Percentiles rank a stretch among this genome's conserved stretches.
Conservation (phyloP, 2,329 filamentous ascomycete species). For the Metarhizium album region DNA sequence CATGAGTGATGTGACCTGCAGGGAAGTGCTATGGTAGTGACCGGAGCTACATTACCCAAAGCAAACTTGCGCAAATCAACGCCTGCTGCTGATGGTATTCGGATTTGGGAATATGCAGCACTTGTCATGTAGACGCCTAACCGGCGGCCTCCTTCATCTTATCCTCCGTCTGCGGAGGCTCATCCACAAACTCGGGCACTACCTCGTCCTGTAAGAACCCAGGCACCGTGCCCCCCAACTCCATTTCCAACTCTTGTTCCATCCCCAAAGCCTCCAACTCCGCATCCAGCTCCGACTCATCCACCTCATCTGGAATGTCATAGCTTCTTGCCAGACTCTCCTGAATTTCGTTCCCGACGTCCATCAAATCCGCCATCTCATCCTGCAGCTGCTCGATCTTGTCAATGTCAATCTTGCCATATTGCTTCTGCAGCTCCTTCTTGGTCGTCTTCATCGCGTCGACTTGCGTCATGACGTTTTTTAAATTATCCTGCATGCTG, state of each 20-base stretch:
- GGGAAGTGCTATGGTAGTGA: background rate
- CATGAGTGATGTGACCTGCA: background rate
- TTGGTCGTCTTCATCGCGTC: constrained; percentile 97
- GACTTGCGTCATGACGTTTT: constrained; percentile 97
- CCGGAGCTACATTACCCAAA: background rate
- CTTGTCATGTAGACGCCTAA: constrained; percentile 14
- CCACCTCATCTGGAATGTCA: constrained; percentile 92
- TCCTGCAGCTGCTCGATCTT: constrained; percentile 97
- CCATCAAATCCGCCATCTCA: constrained; percentile 97
- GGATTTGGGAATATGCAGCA: background rate
- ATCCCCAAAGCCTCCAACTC: constrained; percentile 91
- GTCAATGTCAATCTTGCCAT: constrained; percentile 94
- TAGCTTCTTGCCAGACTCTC: constrained; percentile 86
- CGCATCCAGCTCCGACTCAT: constrained; percentile 91
- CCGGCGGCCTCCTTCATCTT: constrained; percentile 76
- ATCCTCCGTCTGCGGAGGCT: constrained; percentile 60
- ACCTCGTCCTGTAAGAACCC: constrained; percentile 86
- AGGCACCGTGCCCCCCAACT: constrained; percentile 56
- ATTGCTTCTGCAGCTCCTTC: constrained; percentile 84
- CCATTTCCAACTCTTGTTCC: constrained; percentile 79
- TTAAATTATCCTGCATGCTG: constrained; percentile 97
- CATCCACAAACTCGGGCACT: constrained; percentile 81
- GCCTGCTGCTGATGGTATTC: no score
- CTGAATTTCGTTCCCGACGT: constrained; percentile 96
- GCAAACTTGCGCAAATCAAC: background rate